Conservation (phyloP, 2,329 filamentous ascomycete species). For the Ophiostoma perfectum region DNA sequence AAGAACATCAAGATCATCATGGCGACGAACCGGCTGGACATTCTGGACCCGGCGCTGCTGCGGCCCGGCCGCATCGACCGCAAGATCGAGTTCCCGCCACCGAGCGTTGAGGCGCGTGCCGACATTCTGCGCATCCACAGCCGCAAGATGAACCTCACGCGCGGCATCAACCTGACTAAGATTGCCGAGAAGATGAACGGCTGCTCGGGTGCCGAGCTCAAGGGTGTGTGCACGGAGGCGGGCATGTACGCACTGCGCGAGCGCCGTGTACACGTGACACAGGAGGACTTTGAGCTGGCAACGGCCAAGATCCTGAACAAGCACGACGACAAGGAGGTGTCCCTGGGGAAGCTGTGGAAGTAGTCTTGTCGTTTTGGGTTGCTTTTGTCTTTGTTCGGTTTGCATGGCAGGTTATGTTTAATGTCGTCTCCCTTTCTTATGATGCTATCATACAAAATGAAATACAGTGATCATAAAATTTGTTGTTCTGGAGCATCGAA, state of each 20-base stretch:
- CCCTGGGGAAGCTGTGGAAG: conserved; percentile 71
- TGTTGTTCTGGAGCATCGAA: not conserved
- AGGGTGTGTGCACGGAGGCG: conserved; percentile 97
- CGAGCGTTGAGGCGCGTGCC: conserved; percentile 90
- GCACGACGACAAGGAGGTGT: conserved; percentile 94
- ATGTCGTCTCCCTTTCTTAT: not conserved
- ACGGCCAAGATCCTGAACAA: conserved; percentile 99
- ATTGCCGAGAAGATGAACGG: conserved; percentile 99
- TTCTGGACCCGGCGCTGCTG: conserved; percentile 88
- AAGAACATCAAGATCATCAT: conserved; percentile 99
- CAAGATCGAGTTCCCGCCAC: conserved; percentile 98
- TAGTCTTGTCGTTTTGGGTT: conserved; percentile 14
- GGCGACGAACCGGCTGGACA: conserved; percentile 97
- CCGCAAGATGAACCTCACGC: conserved; percentile 95
- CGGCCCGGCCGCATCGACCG: conserved; percentile 96
- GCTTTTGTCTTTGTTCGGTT: not conserved
- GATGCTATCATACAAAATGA: not conserved
- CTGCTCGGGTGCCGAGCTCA: conserved; percentile 93
- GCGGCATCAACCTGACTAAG: conserved; percentile 96
- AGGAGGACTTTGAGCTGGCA: conserved; percentile 97
- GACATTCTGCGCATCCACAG: conserved; percentile 98
- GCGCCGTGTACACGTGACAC: conserved; percentile 92
- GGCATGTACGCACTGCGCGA: conserved; percentile 97
- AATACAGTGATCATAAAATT: not conserved
- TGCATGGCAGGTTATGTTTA: conserved; percentile 15